Base-by-base conservation (phyloP, 2,329 filamentous ascomycete genomes). In the Nigrospora osmanthi region DNA sequence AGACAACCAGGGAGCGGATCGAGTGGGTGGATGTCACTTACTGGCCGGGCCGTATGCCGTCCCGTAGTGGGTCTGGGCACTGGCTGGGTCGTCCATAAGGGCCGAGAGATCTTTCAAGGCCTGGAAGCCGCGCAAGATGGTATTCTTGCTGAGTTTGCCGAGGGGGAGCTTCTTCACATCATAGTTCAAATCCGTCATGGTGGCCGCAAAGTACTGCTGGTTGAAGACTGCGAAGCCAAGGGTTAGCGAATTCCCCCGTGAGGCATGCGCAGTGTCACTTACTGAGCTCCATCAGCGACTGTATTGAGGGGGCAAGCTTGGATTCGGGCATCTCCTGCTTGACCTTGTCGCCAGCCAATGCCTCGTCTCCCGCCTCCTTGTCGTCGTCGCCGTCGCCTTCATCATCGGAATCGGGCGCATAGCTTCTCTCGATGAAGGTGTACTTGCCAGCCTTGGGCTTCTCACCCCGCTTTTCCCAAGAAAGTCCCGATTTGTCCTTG, bases 71-170 rank as follows among this genome's bases (percentile, higher is more conserved):
- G 64, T 61, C 1, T 54, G 44, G 0, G 78, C 76, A 0, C 78
- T 60, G 4, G 58, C 55, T 0, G 69, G 65, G 47, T 81, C 68
- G 33, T 78, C 67, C n/a, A 91, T 64, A 4, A 89, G 66, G 4
- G 74, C 79, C 1, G 85, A 78, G 4, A 95, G 72, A 35, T 88
- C 78, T 57, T 93, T 91, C 43, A 95, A 71, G 7, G 81, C 72
- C 56, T 88, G 77, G 59, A 87, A 95, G 9, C 89, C 89, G 13
- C 76, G 74, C 28, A 73, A 76, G 52, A 95, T 84, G 16, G 87
- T 93, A 12, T 75, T 67, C 56, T 90, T 89, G 70, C 86, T 88
- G 19, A 95, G 74, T 59, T 93, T 94, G 5, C 89, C 89, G 1
- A 95, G 70, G 0, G 89, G 89, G 35, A 95, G 69, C 62, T 94